These are phyloP conservation scores for Clitoria ternatea DNA, from an alignment of 306 rosid genomes.

Conservation along the genomic window DNA sequence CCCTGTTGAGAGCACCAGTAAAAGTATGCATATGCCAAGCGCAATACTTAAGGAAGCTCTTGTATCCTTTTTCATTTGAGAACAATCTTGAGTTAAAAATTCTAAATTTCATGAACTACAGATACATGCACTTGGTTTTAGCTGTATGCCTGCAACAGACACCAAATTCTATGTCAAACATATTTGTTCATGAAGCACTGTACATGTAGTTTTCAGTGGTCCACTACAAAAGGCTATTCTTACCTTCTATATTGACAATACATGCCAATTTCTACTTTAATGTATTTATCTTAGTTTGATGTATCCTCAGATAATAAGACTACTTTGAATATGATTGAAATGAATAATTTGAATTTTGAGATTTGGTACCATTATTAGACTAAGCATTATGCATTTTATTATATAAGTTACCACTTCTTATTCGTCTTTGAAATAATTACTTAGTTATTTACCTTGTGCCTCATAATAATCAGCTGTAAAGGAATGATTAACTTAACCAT, in stretches of 20 bases:
- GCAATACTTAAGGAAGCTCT: background rate
- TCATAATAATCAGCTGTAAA: background rate
- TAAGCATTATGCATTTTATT: background rate
- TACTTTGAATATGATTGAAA: too few species aligned
- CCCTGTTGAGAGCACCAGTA: background rate
- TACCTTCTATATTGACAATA: background rate
- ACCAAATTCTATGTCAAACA: too few species aligned
- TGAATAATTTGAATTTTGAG: background rate
- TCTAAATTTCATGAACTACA: background rate
- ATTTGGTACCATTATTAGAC: conserved; percentile 2
- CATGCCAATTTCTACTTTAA: background rate
- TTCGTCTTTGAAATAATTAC: background rate
- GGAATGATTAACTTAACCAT: conserved; percentile 22
- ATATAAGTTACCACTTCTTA: conserved; percentile 9
- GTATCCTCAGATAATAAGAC: too few species aligned
- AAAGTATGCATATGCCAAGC: background rate
- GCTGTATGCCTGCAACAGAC: background rate
- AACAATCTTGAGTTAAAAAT: background rate
- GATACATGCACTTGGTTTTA: background rate
- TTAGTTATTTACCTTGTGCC: conserved; percentile 4
- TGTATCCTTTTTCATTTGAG: background rate
- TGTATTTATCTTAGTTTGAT: too few species aligned
- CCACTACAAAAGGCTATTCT: conserved; percentile 4
- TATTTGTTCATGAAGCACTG: background rate
- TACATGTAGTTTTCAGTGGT: conserved; percentile 18